Evolutionary conservation across 129 eudicot genomes (phyloP).

Genomic region (Silybum marianum): DNA sequence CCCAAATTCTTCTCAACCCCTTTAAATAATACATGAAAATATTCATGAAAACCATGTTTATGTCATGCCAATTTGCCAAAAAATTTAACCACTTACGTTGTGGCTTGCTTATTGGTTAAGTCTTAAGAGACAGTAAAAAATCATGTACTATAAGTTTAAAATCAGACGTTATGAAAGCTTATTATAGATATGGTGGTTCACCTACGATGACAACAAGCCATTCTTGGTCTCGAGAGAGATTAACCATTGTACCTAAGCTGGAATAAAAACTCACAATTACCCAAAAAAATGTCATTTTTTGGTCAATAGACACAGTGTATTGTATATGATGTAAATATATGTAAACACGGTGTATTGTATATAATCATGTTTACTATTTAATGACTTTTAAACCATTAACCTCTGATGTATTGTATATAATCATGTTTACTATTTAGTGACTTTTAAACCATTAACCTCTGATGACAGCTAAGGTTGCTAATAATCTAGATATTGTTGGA

Average conservation of each 20-base stretch:
- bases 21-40: constrained; percentile 19
- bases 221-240: too few species aligned
- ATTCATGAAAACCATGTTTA: constrained; percentile 26
- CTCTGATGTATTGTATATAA: too few species aligned
- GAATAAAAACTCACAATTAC: too few species aligned
- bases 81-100: too few species aligned
- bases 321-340: background rate
- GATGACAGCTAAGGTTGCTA: background rate
- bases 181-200: too few species aligned
- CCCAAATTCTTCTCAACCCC: constrained; percentile 17
- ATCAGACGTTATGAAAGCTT: too few species aligned
- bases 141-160: too few species aligned
- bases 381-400: background rate
- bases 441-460: background rate
- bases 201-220: too few species aligned
- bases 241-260: too few species aligned
- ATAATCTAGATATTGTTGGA: background rate
- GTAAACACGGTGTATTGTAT: too few species aligned
- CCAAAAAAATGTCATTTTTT: background rate
- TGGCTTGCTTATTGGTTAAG: too few species aligned
- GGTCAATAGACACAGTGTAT: background rate
- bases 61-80: constrained; percentile 14
- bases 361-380: background rate
- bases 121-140: too few species aligned
- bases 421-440: background rate